These are phyloP conservation scores for Acrocalymma vagum DNA, from an alignment of 2,329 filamentous ascomycete genomes.

Conservation along the genomic window DNA sequence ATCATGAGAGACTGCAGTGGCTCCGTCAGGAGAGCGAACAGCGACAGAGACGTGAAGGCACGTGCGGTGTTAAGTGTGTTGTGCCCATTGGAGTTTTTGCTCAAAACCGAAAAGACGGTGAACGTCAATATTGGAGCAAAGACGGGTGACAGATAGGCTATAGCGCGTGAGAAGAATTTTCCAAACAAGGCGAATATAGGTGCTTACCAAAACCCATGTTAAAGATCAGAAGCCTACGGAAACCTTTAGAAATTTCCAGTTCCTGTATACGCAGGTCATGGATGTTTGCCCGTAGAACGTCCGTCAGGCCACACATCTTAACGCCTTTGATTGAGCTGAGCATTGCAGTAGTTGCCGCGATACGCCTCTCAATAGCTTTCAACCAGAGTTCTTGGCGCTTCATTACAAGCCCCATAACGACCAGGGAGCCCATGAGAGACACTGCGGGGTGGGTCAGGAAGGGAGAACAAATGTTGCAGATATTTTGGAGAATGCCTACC, in stretches of 20 bases:
- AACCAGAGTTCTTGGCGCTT: slow-evolving; percentile 43
- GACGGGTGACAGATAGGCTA: slow-evolving; percentile 7
- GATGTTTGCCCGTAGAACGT: slow-evolving; percentile 43
- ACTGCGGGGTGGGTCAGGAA: slow-evolving; percentile 12
- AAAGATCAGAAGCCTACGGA: slow-evolving; percentile 4
- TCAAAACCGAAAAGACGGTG: slow-evolving; percentile 46
- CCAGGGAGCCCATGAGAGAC: slow-evolving; percentile 24
- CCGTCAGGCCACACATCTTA: slow-evolving; percentile 24
- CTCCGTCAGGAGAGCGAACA: too few relatives aligned
- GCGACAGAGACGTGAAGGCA: too few relatives aligned
- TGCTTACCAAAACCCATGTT: background rate
- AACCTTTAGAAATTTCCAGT: slow-evolving; percentile 25
- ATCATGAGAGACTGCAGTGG: too few relatives aligned
- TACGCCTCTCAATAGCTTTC: slow-evolving; percentile 48
- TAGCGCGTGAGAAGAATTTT: slow-evolving; percentile 6
- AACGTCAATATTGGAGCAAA: slow-evolving; percentile 50
- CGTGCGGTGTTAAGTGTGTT: too few relatives aligned
- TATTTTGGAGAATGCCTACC: too few relatives aligned
- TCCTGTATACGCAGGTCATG: slow-evolving; percentile 52
- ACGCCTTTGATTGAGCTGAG: slow-evolving; percentile 44
- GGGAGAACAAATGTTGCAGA: too few relatives aligned
- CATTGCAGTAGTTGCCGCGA: slow-evolving; percentile 46
- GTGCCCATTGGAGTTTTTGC: too few relatives aligned
- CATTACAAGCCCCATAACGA: slow-evolving; percentile 23
- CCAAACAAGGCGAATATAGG: slow-evolving; percentile 3